Evolutionary conservation across 768 basidiomycete species (phyloP).

Genomic region (Rhizopogon sp.): DNA sequence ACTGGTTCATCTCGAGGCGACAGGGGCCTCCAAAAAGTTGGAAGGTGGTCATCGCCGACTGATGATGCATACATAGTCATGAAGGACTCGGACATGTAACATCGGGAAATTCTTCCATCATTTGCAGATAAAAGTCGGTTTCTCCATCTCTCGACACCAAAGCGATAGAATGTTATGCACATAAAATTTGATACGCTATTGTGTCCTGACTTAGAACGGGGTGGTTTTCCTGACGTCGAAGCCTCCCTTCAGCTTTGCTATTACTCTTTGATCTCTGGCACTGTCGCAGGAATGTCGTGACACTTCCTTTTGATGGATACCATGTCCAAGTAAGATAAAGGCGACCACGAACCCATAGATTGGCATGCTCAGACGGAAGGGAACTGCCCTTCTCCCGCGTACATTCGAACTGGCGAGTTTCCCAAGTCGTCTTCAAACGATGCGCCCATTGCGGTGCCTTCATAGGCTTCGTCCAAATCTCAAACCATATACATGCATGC

Average conservation of each 20-base stretch:
- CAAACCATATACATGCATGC: conserved; percentile 16
- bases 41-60: conserved; percentile 13
- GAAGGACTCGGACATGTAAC: conserved; percentile 9
- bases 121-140: conserved; percentile 10
- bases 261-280: conserved; percentile 18
- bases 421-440: background rate
- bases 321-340: conserved; percentile 8
- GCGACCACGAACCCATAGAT: conserved; percentile 23
- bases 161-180: background rate
- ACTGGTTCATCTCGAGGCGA: too few species aligned
- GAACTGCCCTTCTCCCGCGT: conserved; percentile 20
- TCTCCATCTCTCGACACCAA: background rate
- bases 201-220: conserved; percentile 11
- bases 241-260: conserved; percentile 20
- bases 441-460: conserved; percentile 14
- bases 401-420: conserved; percentile 16
- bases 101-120: conserved; percentile 14
- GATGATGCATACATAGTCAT: conserved; percentile 14
- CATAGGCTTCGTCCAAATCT: conserved; percentile 21
- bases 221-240: background rate
- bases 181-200: conserved; percentile 14
- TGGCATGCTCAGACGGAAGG: conserved; percentile 19
- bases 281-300: conserved; percentile 17
- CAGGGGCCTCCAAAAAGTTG: conserved; percentile 12
- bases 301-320: conserved; percentile 20